Evolutionary conservation across 495 filamentous ascomycete genomes (phyloP), one percentile per base, ranked within the genome.

Genomic region (Cladorrhinum samala): DNA sequence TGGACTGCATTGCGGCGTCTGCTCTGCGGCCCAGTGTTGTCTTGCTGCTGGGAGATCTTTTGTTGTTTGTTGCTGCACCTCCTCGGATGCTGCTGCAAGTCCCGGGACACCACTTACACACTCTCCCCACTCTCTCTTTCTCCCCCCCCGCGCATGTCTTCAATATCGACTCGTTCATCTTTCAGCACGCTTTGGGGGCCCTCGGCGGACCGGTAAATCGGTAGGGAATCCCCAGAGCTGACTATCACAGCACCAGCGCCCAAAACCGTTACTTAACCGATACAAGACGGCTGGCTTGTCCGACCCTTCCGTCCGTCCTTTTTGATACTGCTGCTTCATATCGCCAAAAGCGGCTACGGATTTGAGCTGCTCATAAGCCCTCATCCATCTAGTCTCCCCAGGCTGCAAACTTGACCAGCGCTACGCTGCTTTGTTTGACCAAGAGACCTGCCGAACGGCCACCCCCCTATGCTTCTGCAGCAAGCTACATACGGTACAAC

Each of bases 1-100:
- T 56, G 45, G 57, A 58, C 57, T 65, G 60, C 66, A 57, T 66
- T 50, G 56, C 62, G 58, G 66, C 60, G 62, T 59, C 62, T 54
- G 60, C 49, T 59, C 56, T 67, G 66, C 64, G 66, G 60, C 54
- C 43, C 36, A 62, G 54, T 57, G 58, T 53, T 30, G 19, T 54
- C 46, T 46, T 47, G 36, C 52, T 50, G 61, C 59, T 66, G 58
- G 63, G 54, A 62, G 57, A 59, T 58, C 55, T 58, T 50, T 44
- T 46, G 43, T 59, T 66, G 65, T 65, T 66, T 68, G 66, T 58
- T 60, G 42, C 54, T 40, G 53, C 37, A 49, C 36, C 38, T 27
- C 45, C 46, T 50, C 52, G 40, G 58, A 50, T 58, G 49, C 57
- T 57, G 58, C 46, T 56, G 54, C 48, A 37, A 20, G 49, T 39